These are phyloP conservation scores for Pogostemon cablin DNA, from an alignment of 257 asterid genomes.

Conservation along the genomic window DNA sequence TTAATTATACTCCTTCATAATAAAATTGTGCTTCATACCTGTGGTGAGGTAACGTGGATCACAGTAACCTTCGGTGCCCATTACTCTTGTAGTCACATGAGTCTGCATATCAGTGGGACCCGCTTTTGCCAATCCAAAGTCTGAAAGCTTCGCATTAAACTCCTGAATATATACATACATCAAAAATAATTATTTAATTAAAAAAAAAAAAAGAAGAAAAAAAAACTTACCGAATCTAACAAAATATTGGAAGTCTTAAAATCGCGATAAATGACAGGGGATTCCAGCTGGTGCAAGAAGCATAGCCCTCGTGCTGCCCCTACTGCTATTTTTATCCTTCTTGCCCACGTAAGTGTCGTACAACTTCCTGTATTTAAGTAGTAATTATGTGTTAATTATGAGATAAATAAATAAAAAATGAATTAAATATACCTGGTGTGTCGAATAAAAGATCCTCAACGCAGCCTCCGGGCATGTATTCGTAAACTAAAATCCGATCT, in stretches of 20 bases:
- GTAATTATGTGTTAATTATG: neutral
- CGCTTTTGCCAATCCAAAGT: conserved; percentile 55
- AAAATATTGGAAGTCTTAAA: conserved; percentile 59
- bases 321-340: conserved; percentile 52
- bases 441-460: conserved; percentile 50
- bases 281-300: conserved; percentile 47
- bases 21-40: conserved; percentile 23
- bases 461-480: conserved; percentile 60
- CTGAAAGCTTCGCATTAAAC: conserved; percentile 58
- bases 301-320: conserved; percentile 60
- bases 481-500: conserved; percentile 53
- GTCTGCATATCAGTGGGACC: conserved; percentile 56
- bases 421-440: neutral
- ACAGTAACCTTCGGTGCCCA: conserved; percentile 65
- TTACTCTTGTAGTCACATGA: conserved; percentile 55
- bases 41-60: conserved; percentile 49
- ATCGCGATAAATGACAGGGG: conserved; percentile 62
- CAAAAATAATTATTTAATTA: neutral
- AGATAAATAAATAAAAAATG: neutral
- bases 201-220: neutral
- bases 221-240: conserved; percentile 44
- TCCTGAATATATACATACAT: conserved; percentile 31
- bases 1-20: no score
- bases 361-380: conserved; percentile 29
- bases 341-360: conserved; percentile 46